A percentile compares a stretch with the other conserved stretches of the same genome.
phyloP scores from a whole-genome alignment of 169 alveolate genomes.

The Plasmodium reichenowi region DNA sequence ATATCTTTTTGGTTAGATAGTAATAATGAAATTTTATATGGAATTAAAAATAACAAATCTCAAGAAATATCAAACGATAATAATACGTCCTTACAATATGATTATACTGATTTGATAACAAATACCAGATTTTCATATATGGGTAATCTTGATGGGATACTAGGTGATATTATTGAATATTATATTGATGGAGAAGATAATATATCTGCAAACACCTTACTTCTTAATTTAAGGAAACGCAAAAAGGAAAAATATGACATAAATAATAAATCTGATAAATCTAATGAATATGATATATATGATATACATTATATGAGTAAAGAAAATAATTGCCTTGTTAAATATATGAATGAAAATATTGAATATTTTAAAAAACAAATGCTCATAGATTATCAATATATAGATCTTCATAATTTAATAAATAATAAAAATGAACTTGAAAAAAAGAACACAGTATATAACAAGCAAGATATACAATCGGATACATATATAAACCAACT shows the following conservation, averaged over 20 bases:
- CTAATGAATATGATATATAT: too few relatives aligned
- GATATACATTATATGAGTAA: background rate
- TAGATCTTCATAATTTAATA: background rate
- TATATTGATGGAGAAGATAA: conserved; percentile 11
- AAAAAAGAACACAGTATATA: background rate
- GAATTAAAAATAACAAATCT: background rate
- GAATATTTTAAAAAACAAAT: background rate
- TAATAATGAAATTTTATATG: conserved; percentile 19
- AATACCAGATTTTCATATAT: conserved; percentile 72
- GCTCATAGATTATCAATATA: conserved; percentile 8
- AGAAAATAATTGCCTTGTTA: conserved; percentile 32
- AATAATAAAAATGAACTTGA: background rate
- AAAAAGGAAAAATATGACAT: conserved; percentile 1
- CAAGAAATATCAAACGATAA: background rate
- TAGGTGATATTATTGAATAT: conserved; percentile 60
- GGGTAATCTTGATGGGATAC: conserved; percentile 74
- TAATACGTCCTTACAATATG: background rate
- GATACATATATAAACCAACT: too few relatives aligned
- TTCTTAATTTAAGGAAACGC: background rate
- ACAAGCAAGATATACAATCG: too few relatives aligned
- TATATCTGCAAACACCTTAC: background rate
- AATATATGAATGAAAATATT: conserved; percentile 39
- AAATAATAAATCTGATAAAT: background rate
- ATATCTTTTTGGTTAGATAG: conserved; percentile 57
- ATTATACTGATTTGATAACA: background rate